A percentile compares a stretch with the other conserved stretches of the same genome.
phyloP scores from a whole-genome alignment of 78 protist species.

The Trichosphaerium sp. region DNA sequence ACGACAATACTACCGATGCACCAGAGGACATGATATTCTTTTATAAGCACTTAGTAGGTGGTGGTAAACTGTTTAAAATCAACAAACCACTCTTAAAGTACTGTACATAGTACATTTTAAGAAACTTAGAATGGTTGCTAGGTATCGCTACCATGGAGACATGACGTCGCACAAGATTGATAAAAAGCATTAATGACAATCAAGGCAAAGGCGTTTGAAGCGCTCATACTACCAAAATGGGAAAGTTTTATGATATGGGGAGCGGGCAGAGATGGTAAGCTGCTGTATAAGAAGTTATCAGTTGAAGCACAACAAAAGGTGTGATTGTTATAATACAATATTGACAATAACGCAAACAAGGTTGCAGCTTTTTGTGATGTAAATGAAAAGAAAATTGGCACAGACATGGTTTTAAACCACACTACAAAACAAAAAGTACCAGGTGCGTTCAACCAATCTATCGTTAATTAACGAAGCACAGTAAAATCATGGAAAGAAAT shows the following conservation, averaged over 20 bases:
- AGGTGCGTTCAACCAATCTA: no score
- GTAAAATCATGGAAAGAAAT: no score
- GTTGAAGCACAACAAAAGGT: no score
- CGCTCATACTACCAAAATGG: constrained; percentile 11
- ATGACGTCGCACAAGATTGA: constrained; percentile 21
- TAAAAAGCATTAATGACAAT: constrained; percentile 16
- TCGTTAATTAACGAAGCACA: no score
- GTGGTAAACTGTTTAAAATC: constrained; percentile 7
- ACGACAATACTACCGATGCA: not conserved
- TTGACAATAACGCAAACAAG: constrained; percentile 4
- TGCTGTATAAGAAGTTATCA: constrained; percentile 16
- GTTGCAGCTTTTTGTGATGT: constrained; percentile 36
- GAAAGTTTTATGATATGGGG: constrained; percentile 30
- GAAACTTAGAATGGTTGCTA: no score
- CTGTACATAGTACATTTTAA: no score
- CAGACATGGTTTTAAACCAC: no score
- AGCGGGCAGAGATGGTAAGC: constrained; percentile 44
- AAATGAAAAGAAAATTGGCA: constrained; percentile 23
- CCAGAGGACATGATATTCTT: constrained; percentile 40
- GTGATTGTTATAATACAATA: no score
- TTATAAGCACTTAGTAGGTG: constrained; percentile 8
- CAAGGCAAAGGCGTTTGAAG: constrained; percentile 10
- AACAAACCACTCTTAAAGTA: constrained; percentile 17
- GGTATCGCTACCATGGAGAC: constrained; percentile 17
- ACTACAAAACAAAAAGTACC: no score